A percentile compares a stretch with the other conserved stretches of the same genome.
These are phyloP conservation scores for Aspergillus sp. DNA, from an alignment of 2,329 filamentous ascomycete genomes.

Conservation along the genomic window DNA sequence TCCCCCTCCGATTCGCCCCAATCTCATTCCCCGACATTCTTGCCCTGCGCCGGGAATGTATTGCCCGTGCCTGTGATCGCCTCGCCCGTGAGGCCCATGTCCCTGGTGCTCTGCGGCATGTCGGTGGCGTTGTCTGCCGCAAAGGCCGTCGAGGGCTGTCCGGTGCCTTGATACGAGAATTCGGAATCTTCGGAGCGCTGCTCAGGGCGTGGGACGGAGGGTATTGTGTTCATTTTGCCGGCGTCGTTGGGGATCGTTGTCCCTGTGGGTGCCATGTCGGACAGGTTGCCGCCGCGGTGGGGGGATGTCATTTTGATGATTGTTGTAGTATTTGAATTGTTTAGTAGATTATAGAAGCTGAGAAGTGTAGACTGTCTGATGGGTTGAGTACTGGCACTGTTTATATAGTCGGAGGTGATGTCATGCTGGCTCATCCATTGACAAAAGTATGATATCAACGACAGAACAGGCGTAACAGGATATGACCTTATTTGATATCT, in stretches of 20 bases:
- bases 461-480: not conserved
- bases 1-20: slow-evolving; percentile 33
- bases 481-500: too few relatives aligned
- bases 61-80: slow-evolving; percentile 45
- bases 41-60: slow-evolving; percentile 36
- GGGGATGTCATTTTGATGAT: slow-evolving; percentile 14
- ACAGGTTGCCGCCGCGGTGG: slow-evolving; percentile 39
- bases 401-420: not conserved
- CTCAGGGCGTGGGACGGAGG: slow-evolving; percentile 50
- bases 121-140: slow-evolving; percentile 52
- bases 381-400: not conserved
- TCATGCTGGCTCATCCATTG: not conserved
- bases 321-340: not conserved
- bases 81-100: slow-evolving; percentile 37
- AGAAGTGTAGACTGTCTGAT: not conserved
- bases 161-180: slow-evolving; percentile 38
- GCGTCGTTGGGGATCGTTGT: slow-evolving; percentile 49
- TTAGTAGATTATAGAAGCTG: too few relatives aligned
- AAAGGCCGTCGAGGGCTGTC: slow-evolving; percentile 35
- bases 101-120: slow-evolving; percentile 41
- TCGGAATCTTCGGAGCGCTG: slow-evolving; percentile 37
- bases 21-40: slow-evolving; percentile 36
- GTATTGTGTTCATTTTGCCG: slow-evolving; percentile 45
- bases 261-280: slow-evolving; percentile 40
- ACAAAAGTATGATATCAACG: not conserved